Conservation (phyloP, 306 rosid species). For the Sechiopsis laciniata region DNA sequence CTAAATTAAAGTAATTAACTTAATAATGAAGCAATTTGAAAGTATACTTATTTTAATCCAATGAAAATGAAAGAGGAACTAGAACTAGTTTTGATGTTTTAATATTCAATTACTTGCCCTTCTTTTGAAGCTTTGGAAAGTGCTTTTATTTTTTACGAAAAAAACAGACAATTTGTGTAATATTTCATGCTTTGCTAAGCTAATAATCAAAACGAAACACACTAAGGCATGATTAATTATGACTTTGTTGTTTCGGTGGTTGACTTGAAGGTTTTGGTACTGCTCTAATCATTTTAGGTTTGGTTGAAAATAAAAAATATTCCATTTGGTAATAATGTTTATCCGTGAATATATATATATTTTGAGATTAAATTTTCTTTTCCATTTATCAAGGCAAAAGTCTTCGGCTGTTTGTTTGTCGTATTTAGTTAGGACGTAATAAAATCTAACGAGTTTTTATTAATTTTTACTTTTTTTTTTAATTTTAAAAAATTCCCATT, state of each 20-base stretch:
- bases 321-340: not conserved
- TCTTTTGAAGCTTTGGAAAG: not conserved
- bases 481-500: too few species aligned
- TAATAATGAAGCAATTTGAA: not conserved
- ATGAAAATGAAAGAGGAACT: conserved; percentile 3
- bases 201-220: not conserved
- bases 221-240: conserved; percentile 14
- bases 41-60: not conserved
- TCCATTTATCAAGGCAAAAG: too few species aligned
- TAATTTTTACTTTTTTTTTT: too few species aligned
- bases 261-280: not conserved
- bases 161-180: conserved; percentile 8
- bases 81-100: not conserved
- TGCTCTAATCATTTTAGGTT: not conserved
- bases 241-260: not conserved
- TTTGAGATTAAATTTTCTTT: too few species aligned
- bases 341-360: too few species aligned
- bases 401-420: too few species aligned
- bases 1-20: not conserved
- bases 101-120: not conserved
- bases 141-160: not conserved
- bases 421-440: too few species aligned
- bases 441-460: too few species aligned
- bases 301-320: not conserved
- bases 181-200: not conserved